A percentile compares a stretch with the other conserved stretches of the same genome.
Evolutionary conservation across 164 flowering plant species (phyloP).

Genomic region (Magnolia changhungtana): DNA sequence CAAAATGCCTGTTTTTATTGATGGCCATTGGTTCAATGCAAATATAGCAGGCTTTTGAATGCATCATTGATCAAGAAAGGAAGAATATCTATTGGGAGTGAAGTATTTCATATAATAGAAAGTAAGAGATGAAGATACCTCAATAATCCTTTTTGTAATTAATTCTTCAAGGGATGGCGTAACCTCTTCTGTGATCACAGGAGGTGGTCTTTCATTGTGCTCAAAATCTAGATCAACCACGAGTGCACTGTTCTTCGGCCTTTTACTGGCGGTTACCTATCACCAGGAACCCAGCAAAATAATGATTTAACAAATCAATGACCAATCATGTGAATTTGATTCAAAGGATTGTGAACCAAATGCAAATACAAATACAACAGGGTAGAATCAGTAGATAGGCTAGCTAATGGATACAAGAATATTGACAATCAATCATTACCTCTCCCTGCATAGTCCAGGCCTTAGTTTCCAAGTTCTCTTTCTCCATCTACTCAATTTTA

Average conservation of each 20-base stretch:
- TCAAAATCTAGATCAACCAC: conserved; percentile 93
- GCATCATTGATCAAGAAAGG: too few relatives aligned
- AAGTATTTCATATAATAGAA: not conserved
- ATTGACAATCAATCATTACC: conserved; percentile 34
- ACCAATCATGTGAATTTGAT: too few relatives aligned
- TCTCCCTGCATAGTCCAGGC: conserved; percentile 93
- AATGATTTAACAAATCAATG: too few relatives aligned
- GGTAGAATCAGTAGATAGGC: not conserved
- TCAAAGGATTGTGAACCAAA: too few relatives aligned
- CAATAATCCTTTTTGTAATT: conserved; percentile 62
- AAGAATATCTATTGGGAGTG: not conserved
- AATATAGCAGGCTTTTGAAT: conserved; percentile 53
- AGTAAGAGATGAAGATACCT: conserved; percentile 54
- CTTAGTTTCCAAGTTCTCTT: conserved; percentile 69
- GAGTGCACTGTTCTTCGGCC: conserved; percentile 90
- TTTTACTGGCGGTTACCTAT: conserved; percentile 76
- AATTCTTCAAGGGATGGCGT: conserved; percentile 78
- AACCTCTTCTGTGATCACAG: conserved; percentile 83
- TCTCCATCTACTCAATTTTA: conserved; percentile 76
- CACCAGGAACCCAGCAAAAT: conserved; percentile 2
- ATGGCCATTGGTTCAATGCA: too few relatives aligned
- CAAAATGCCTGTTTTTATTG: not conserved
- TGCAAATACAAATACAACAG: not conserved
- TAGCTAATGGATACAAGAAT: not conserved
- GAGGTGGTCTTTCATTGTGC: conserved; percentile 86